Evolutionary conservation across 2,329 filamentous ascomycete genomes (phyloP).

Genomic region (Aspergillus neotritici): DNA sequence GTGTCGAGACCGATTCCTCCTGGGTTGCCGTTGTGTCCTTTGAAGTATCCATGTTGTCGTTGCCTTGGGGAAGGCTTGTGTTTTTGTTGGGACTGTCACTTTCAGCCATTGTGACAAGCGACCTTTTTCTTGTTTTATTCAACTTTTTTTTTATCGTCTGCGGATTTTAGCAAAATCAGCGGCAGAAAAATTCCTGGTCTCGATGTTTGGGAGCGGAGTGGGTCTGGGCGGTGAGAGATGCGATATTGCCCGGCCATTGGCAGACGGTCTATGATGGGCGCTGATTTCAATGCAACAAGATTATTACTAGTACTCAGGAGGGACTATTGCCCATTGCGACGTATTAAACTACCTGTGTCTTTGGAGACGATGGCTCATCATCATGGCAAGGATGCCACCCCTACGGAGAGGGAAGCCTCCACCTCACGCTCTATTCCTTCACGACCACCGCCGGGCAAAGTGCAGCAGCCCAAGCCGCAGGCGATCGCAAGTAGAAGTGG

Average conservation of each 20-base stretch:
- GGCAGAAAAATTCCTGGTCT: conserved; percentile 29
- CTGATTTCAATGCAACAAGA: no score
- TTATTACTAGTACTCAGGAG: no score
- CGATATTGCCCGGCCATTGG: background rate
- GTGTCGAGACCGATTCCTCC: conserved; percentile 18
- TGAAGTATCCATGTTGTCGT: conserved; percentile 17
- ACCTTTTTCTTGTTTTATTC: background rate
- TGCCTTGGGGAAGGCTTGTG: conserved; percentile 12
- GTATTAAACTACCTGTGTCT: no score
- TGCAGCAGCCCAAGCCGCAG: conserved; percentile 85
- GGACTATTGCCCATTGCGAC: no score
- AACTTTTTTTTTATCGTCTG: conserved; percentile 14
- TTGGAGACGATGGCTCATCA: conserved; percentile 14
- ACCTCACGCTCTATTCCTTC: conserved; percentile 32
- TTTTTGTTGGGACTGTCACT: conserved; percentile 25
- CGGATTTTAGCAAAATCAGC: conserved; percentile 25
- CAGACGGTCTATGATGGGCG: no score
- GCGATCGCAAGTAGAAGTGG: conserved; percentile 62
- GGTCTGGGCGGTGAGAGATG: conserved; percentile 20
- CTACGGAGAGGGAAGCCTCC: conserved; percentile 47
- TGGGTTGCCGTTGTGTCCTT: conserved; percentile 16
- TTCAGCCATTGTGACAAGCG: conserved; percentile 8
- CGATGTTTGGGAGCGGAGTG: conserved; percentile 11
- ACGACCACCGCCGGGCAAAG: conserved; percentile 42
- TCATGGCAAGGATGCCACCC: conserved; percentile 26